Conservation (phyloP, 495 filamentous ascomycete genomes). For the Aspergillus conjunctus region DNA sequence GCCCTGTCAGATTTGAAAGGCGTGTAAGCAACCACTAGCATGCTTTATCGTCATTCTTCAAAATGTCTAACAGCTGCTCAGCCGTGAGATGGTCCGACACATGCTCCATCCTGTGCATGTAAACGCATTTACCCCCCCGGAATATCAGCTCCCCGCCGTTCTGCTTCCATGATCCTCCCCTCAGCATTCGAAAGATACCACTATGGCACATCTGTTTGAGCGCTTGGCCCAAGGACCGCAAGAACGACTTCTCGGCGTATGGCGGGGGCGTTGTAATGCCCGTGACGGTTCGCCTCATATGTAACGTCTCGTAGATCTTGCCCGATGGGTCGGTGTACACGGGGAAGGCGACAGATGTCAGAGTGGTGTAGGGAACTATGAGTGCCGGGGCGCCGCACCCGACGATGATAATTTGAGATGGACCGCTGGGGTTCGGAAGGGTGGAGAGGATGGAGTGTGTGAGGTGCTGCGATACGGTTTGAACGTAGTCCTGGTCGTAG, state of each 20-base stretch:
- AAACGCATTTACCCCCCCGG: conserved; percentile 21
- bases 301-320: conserved; percentile 26
- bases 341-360: conserved; percentile 24
- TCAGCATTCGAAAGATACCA: conserved; percentile 14
- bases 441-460: conserved; percentile 25
- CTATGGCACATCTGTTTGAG: conserved; percentile 25
- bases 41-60: neutral
- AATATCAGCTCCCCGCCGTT: conserved; percentile 35
- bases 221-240: conserved; percentile 10
- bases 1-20: too few species aligned
- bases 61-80: conserved; percentile 26
- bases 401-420: conserved; percentile 33
- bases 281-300: conserved; percentile 24
- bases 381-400: conserved; percentile 28
- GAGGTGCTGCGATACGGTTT: conserved; percentile 22
- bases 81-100: conserved; percentile 33
- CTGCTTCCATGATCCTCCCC: conserved; percentile 23
- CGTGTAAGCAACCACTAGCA: too few species aligned
- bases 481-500: conserved; percentile 35
- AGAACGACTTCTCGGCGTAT: conserved; percentile 21
- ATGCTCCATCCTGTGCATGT: conserved; percentile 31
- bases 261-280: conserved; percentile 26
- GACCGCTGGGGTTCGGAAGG: conserved; percentile 19
- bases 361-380: conserved; percentile 29
- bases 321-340: conserved; percentile 30